Percentiles rank a stretch among this genome's conserved stretches.
phyloP scores from a whole-genome alignment of 169 alveolate species.

The Sarcocystis neurona region DNA sequence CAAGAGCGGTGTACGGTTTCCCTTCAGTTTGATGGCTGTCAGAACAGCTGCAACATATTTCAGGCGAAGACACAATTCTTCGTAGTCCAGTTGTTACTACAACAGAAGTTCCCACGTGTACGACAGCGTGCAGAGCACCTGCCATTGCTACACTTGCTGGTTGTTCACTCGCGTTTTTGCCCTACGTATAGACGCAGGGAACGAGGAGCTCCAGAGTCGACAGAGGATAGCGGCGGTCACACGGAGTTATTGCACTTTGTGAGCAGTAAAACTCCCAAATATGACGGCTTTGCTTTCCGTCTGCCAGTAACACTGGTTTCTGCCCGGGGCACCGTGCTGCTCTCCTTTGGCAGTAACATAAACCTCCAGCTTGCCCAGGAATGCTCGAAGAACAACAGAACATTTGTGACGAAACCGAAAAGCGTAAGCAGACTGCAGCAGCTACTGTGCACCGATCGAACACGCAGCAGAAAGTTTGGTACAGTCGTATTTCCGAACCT shows the following conservation, averaged over 20 bases:
- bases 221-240: slow-evolving; percentile 12
- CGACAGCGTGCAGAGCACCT: too few relatives aligned
- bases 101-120: too few relatives aligned
- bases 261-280: neutral
- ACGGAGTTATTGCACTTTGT: slow-evolving; percentile 37
- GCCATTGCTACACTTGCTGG: too few relatives aligned
- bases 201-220: neutral
- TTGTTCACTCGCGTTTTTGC: neutral
- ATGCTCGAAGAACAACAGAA: neutral
- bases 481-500: too few relatives aligned
- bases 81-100: too few relatives aligned
- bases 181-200: neutral
- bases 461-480: too few relatives aligned
- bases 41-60: too few relatives aligned
- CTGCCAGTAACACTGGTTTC: slow-evolving; percentile 8
- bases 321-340: neutral
- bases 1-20: too few relatives aligned
- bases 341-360: slow-evolving; percentile 12
- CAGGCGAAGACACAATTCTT: too few relatives aligned
- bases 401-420: neutral
- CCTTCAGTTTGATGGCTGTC: too few relatives aligned
- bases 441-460: too few relatives aligned
- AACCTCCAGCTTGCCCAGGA: slow-evolving; percentile 28
- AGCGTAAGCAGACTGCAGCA: too few relatives aligned
- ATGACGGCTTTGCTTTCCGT: slow-evolving; percentile 33